Percentiles rank a stretch among this genome's conserved stretches.
phyloP scores from a whole-genome alignment of 2,329 filamentous ascomycete species.

The Cercospora nicotianae region DNA sequence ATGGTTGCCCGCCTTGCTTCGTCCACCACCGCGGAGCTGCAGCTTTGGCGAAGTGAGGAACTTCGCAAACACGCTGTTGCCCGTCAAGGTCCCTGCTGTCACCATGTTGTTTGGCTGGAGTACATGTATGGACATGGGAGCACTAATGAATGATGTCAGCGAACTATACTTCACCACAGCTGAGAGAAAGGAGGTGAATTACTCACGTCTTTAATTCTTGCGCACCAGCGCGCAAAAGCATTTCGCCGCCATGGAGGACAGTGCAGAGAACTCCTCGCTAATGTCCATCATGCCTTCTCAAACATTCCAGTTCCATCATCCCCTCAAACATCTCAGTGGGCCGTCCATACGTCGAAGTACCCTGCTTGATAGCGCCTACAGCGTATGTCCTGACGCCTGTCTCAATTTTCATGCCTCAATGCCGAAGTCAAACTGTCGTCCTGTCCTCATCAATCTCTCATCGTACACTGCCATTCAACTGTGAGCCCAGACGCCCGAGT shows the following conservation, averaged over 20 bases:
- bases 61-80: neutral
- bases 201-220: neutral
- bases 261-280: neutral
- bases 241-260: neutral
- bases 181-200: neutral
- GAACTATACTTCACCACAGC: neutral
- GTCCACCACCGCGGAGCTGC: neutral
- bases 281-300: neutral
- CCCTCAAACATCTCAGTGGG: neutral
- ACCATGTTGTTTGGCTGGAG: too few species aligned
- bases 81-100: too few species aligned
- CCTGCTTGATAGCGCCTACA: neutral
- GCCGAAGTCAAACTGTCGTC: neutral
- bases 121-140: too few species aligned
- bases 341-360: neutral
- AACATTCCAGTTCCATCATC: neutral
- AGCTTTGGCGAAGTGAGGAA: neutral
- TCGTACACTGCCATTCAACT: conserved; percentile 4
- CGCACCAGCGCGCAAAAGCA: neutral
- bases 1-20: too few species aligned
- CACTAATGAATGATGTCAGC: neutral
- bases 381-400: neutral
- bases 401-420: neutral
- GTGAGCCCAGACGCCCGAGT: conserved; percentile 32
- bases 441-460: neutral